Evolutionary conservation across 495 filamentous ascomycete species (phyloP), one percentile per base, ranked within the genome.

Genomic region (Umbilicaria muhlenbergii): DNA sequence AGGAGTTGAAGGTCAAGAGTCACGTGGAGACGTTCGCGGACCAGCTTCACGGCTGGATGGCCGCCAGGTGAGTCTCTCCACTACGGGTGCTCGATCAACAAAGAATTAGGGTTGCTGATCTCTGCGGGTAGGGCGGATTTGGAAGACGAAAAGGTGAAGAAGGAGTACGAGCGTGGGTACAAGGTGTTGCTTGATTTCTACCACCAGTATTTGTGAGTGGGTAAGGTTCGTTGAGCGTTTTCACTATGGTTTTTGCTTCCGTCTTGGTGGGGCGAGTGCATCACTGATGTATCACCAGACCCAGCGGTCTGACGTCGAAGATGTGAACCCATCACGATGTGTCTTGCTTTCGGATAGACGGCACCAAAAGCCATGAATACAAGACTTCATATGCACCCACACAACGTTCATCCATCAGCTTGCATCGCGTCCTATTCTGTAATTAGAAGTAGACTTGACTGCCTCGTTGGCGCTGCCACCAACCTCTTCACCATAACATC

Each of bases 1-100:
- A 68, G 37, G 75, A 73, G 12, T 60, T 92, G 50, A 71, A 67
- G 53, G 71, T 69, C 11, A 66, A 77, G 43, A 80, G 86, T 51
- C 67, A 83, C 53, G 76, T 94, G 15, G 81, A 91, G 73, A 88
- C 71, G 31, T 94, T 84, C 53, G 47, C 60, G 10, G 78, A 82
- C 49, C 85, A 92, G 70, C 73, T 92, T 38, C 86, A 94, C 62
- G 86, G 87, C 24, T 94, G 78, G 75, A 93, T 94, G 87, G 84
- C 82, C 15, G 87, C 87, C 5, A 66, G 83, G 44, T 56, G 37
- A 41, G 53, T 45, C 12, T 34, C 8, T 41, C 38, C 32, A 36
- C 38, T 39, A 6, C 6, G 24, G 24, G 24, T 10, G 6, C 8
- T 28, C 1, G 24, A 39, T 32, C 4, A 10, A 5, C 8, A 43